These are phyloP conservation scores for Beverwykella pulmonaria DNA, from an alignment of 495 filamentous ascomycete genomes.

Conservation along the genomic window DNA sequence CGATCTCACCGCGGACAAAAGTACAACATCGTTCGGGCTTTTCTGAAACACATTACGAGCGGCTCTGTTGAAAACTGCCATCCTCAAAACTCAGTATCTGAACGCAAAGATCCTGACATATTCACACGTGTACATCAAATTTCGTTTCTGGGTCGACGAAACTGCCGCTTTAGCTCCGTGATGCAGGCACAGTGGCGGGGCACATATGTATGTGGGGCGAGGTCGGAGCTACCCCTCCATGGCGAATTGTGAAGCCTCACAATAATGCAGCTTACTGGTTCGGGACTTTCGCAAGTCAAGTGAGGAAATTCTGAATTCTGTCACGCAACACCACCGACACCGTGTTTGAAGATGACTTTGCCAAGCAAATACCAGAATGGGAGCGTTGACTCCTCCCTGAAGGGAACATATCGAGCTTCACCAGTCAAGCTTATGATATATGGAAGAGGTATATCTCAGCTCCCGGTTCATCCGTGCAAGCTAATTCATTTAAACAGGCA, in stretches of 20 bases:
- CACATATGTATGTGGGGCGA: constrained; percentile 32
- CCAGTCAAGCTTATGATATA: constrained; percentile 38
- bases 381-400: constrained; percentile 31
- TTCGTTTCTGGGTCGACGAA: neutral
- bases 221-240: constrained; percentile 35
- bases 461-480: neutral
- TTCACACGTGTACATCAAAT: neutral
- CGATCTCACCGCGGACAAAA: constrained; percentile 36
- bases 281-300: neutral
- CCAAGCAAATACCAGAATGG: constrained; percentile 37
- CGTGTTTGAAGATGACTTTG: constrained; percentile 24
- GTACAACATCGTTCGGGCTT: constrained; percentile 37
- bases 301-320: neutral
- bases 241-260: constrained; percentile 17
- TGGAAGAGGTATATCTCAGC: constrained; percentile 16
- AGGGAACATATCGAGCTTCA: constrained; percentile 33
- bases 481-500: constrained; percentile 14
- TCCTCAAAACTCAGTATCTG: neutral
- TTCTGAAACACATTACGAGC: constrained; percentile 34
- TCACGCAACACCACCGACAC: constrained; percentile 1
- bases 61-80: constrained; percentile 33
- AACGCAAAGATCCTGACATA: constrained; percentile 4
- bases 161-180: constrained; percentile 25
- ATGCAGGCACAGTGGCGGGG: constrained; percentile 30
- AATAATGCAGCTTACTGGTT: neutral